Base-by-base conservation (phyloP, 1,284 basidiomycete genomes). In the Ganoderma boninense region DNA sequence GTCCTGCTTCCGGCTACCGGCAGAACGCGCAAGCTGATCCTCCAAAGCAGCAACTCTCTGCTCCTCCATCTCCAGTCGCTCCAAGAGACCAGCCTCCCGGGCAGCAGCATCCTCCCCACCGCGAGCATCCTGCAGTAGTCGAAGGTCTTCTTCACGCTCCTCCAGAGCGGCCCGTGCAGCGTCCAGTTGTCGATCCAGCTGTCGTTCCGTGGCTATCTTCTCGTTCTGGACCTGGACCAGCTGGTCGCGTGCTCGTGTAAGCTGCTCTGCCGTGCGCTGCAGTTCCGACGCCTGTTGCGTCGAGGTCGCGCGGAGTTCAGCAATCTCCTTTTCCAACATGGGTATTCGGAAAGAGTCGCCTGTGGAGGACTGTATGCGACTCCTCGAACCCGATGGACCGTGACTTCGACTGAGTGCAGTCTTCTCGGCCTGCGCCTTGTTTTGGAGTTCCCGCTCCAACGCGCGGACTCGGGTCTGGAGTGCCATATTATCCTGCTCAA, bases 181-280 rank as follows among this genome's bases (percentile, higher is more conserved):
- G 18, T 80, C 78, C 1, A 91, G 78, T 71, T 85, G 81, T 26
- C 77, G 78, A 57, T 81, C 80, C 54, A 84, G 74, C 56, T 79
- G 82, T 77, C 82, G 87, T 74, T 91, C 90, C 29, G 83, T 67
- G 1, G 88, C 89, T 2, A 85, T 82, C 71, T 85, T 87, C 77
- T 89, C 90, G 70, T 94, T 94, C 73, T 90, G 87, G 13, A 83
- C 78, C 65, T 83, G 84, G 29, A 89, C 79, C 14, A 89, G 77
- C 49, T 88, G 83, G 11, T 81, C 79, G 66, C 90, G 88, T 3
- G 82, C 80, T 26, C 82, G 84, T 4, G 84, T 77, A 10, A 89
- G 79, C 73, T 88, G 90, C 68, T 86, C 82, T 52, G 82, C 83
- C 6, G 83, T 74, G 18, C 73, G 73, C 14, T 79, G 77, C 13